Evolutionary conservation across 106 monocot species (phyloP).

Genomic region (Acorus gramineus): DNA sequence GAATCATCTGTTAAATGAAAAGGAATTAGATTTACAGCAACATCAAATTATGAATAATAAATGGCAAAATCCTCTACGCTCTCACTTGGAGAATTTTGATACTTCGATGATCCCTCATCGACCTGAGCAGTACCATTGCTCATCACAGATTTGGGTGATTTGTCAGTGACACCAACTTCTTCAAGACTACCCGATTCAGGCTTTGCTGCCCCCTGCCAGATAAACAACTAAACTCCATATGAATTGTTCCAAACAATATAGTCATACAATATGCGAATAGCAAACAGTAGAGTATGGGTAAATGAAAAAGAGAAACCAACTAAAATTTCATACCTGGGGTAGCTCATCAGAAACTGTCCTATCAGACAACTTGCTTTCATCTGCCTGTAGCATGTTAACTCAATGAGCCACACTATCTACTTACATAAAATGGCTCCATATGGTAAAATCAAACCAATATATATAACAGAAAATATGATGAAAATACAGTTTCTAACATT

Average conservation of each 20-base stretch:
- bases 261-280: background rate
- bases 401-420: background rate
- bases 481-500: background rate
- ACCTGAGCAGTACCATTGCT: slow-evolving; percentile 38
- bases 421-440: too few species aligned
- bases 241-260: background rate
- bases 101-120: slow-evolving; percentile 18
- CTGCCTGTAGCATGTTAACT: slow-evolving; percentile 13
- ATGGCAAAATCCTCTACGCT: slow-evolving; percentile 10
- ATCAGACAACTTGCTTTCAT: slow-evolving; percentile 37
- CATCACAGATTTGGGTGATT: slow-evolving; percentile 8
- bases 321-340: slow-evolving; percentile 32
- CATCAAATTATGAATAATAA: slow-evolving; percentile 6
- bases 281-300: too few species aligned
- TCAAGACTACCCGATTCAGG: slow-evolving; percentile 29
- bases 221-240: background rate
- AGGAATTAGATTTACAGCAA: slow-evolving; percentile 10
- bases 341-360: slow-evolving; percentile 67
- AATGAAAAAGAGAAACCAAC: background rate
- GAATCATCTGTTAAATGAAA: slow-evolving; percentile 1
- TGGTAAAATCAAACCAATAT: background rate
- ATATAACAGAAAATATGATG: background rate
- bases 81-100: slow-evolving; percentile 17
- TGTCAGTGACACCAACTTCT: slow-evolving; percentile 19
- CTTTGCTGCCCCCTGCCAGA: background rate